Percentiles rank a stretch among this genome's conserved stretches.
These are phyloP conservation scores for Aquilaria malaccensis DNA, from an alignment of 345 rosid species.

Conservation along the genomic window DNA sequence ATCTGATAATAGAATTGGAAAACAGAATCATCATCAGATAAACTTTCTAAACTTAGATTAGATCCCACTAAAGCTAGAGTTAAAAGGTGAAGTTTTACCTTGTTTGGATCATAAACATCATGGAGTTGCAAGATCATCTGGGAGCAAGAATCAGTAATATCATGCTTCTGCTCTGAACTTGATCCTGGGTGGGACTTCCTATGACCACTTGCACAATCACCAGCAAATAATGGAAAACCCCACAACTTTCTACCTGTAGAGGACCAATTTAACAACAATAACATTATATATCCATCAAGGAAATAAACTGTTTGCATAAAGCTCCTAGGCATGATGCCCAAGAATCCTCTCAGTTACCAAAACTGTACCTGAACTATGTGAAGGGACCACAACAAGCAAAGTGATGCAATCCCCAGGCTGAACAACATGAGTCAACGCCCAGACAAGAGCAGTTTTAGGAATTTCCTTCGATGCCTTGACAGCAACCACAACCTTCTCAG, in stretches of 20 bases:
- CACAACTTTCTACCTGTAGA: conserved; percentile 73
- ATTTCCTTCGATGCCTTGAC: conserved; percentile 96
- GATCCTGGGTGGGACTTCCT: conserved; percentile 60
- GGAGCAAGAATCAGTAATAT: conserved; percentile 86
- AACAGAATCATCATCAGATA: conserved; percentile 8
- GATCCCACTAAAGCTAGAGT: neutral
- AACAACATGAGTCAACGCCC: conserved; percentile 99
- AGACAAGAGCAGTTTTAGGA: conserved; percentile 81
- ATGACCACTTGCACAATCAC: conserved; percentile 88
- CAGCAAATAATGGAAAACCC: conserved; percentile 87
- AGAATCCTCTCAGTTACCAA: neutral
- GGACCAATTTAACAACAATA: conserved; percentile 3
- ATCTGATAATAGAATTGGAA: conserved; percentile 34
- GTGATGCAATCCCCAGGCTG: conserved; percentile 96
- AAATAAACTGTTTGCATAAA: neutral
- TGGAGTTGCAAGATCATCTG: conserved; percentile 99
- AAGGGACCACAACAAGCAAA: conserved; percentile 78
- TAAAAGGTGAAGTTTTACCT: conserved; percentile 35
- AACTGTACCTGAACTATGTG: conserved; percentile 53
- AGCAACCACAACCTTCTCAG: conserved; percentile 84
- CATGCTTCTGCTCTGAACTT: conserved; percentile 60
- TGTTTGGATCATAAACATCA: conserved; percentile 95
- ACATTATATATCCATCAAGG: neutral
- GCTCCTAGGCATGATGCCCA: neutral
- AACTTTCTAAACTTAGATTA: neutral